Evolutionary conservation across 2,329 filamentous ascomycete genomes (phyloP).

Genomic region (Xenosphaeropsis pyriputrescens): DNA sequence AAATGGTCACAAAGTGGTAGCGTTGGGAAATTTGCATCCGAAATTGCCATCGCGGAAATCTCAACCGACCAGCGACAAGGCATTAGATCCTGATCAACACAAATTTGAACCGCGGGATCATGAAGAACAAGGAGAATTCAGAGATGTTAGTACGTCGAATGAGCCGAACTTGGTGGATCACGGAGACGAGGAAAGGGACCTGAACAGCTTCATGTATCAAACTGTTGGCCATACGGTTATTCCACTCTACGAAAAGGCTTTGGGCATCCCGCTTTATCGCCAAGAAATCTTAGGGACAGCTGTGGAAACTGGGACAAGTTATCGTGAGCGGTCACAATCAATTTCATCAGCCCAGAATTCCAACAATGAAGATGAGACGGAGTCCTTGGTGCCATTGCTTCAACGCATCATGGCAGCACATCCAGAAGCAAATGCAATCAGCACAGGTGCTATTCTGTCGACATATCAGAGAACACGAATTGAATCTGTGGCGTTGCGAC

Average conservation of each 20-base stretch:
- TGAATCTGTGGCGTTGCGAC: conserved; percentile 73
- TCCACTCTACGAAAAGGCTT: conserved; percentile 67
- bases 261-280: conserved; percentile 73
- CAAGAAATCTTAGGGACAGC: conserved; percentile 60
- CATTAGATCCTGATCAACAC: neutral
- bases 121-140: conserved; percentile 8
- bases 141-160: conserved; percentile 14
- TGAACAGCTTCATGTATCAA: conserved; percentile 99
- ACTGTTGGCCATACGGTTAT: conserved; percentile 84
- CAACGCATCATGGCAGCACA: conserved; percentile 48
- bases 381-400: conserved; percentile 71
- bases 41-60: conserved; percentile 9
- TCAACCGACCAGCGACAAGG: neutral
- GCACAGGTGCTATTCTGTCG: conserved; percentile 81
- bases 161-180: conserved; percentile 7
- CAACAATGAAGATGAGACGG: conserved; percentile 58
- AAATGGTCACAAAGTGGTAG: conserved; percentile 74
- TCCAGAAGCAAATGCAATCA: conserved; percentile 73
- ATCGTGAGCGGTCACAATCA: conserved; percentile 27
- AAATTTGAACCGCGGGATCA: neutral
- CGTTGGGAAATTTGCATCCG: conserved; percentile 79
- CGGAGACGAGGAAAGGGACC: conserved; percentile 40
- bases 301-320: conserved; percentile 57
- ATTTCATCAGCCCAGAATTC: conserved; percentile 7
- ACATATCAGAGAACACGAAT: conserved; percentile 95